phyloP scores from a whole-genome alignment of 352 stramenopile genomes.

The Nothophytophthora sp. region DNA sequence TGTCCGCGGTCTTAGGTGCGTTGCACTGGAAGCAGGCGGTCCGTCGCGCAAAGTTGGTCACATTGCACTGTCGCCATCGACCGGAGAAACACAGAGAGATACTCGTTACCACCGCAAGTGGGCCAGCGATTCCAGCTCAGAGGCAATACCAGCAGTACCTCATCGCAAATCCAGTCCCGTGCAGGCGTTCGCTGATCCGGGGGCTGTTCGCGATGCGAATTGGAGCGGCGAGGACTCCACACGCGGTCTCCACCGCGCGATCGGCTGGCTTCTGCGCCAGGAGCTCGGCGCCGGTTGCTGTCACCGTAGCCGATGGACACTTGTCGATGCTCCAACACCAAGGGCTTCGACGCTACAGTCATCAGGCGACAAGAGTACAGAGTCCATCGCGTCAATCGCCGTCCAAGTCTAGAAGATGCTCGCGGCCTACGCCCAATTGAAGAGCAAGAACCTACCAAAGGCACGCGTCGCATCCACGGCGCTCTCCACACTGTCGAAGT shows the following conservation, averaged over 20 bases:
- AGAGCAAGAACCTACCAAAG: slow-evolving; percentile 42
- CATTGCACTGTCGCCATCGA: slow-evolving; percentile 49
- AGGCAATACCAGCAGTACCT: no score
- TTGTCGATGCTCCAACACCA: slow-evolving; percentile 52
- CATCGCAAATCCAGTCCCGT: slow-evolving; percentile 74
- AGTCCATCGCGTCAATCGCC: no score
- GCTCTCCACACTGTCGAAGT: slow-evolving; percentile 62
- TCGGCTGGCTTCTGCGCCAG: slow-evolving; percentile 8
- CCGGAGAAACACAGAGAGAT: no score
- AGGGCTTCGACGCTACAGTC: slow-evolving; percentile 43
- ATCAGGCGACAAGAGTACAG: no score
- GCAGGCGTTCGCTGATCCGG: slow-evolving; percentile 21
- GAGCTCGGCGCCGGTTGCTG: slow-evolving; percentile 24
- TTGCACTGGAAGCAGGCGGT: slow-evolving; percentile 77
- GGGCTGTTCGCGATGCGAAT: no score
- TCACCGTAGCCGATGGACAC: slow-evolving; percentile 56
- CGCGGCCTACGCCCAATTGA: not conserved
- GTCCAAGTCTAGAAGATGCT: slow-evolving; percentile 1
- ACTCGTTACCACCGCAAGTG: no score
- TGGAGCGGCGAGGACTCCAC: no score
- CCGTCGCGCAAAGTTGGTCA: slow-evolving; percentile 72
- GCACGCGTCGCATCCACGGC: slow-evolving; percentile 52
- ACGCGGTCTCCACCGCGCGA: slow-evolving; percentile 7
- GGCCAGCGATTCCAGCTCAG: no score
- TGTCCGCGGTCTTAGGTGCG: slow-evolving; percentile 28